Evolutionary conservation across 2,329 filamentous ascomycete genomes (phyloP), one percentile per base, ranked within the genome.

Genomic region (Talaromyces atroroseus): DNA sequence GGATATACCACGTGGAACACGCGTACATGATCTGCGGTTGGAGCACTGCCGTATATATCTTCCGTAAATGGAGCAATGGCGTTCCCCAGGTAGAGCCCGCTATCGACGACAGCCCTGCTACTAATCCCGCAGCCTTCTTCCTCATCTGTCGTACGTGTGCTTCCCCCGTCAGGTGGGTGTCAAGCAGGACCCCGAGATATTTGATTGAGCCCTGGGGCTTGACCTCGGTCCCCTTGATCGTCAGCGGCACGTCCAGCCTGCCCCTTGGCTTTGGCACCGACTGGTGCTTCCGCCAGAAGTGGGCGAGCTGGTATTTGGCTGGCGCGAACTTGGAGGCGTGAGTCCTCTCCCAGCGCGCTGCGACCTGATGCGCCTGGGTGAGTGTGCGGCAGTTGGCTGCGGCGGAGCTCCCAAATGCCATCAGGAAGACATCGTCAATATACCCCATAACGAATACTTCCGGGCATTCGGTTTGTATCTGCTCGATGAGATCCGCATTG

Each of bases 401-500:
- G 2, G 49, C 49, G 49, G 54, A 44, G 59, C 45, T 21, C 61
- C 60, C 45, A 58, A 52, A 59, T 61, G 64, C 52, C 52, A 55
- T 36, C 11, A 62, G 23, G 26, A 54, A 20, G 47, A 58, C 36
- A 23, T 60, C 20, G 56, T 54, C 52, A 42, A 56, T 47, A 56
- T 61, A 52, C 32, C 18, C 32, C 38, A 62, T 26, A 20, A 58
- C 45, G 60, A 52, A 34, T 42, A 58, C 32, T 1, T 47, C 32
- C 3, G 36, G 38, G 40, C 29, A 51, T 1, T n/a, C 10, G 2
- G 58, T 57, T 54, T 45, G 63, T 6, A 57, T 52, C 45, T 64
- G 32, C 18, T 64, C 59, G 24, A 63, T 57, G 10, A 63, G 56
- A 44, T 66, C 62, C 2, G 61, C 60, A 26, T 67, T 67, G 32